phyloP scores from a whole-genome alignment of 345 rosid species.

The Populus nigra region DNA sequence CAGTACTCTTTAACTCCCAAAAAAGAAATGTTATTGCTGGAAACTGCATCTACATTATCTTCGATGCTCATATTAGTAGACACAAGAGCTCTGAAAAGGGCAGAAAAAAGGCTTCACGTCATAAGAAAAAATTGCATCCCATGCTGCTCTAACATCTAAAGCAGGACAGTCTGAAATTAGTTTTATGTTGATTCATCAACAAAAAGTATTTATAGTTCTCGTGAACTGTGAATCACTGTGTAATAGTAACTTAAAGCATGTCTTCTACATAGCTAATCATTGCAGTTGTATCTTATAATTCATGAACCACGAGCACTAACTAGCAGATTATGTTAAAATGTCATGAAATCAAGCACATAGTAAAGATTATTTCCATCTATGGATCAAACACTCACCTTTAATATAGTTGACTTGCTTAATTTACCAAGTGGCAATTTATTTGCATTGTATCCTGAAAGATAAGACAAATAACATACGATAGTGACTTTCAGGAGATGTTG shows the following conservation, averaged over 20 bases:
- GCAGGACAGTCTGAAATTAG: not conserved
- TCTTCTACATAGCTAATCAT: not conserved
- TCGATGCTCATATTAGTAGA: not conserved
- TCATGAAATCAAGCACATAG: not conserved
- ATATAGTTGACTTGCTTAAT: constrained; percentile 75
- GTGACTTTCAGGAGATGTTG: not conserved
- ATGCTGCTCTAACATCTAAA: not conserved
- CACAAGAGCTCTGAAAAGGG: not conserved
- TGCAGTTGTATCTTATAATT: not conserved
- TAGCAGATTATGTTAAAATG: not conserved
- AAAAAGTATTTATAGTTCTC: not conserved
- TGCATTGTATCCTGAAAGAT: constrained; percentile 69
- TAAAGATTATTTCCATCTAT: not conserved
- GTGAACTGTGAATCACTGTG: not conserved
- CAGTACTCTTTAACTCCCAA: not conserved
- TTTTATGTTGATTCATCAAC: not conserved
- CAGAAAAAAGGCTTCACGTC: not conserved
- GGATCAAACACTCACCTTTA: constrained; percentile 36
- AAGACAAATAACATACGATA: constrained; percentile 12
- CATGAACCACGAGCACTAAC: not conserved
- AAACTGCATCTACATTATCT: not conserved
- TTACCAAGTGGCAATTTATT: constrained; percentile 91
- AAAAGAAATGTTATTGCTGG: not conserved
- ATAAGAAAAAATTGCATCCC: not conserved
- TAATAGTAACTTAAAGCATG: not conserved